phyloP scores from a whole-genome alignment of 2,329 filamentous ascomycete species.

The Cordyceps tenuipes region DNA sequence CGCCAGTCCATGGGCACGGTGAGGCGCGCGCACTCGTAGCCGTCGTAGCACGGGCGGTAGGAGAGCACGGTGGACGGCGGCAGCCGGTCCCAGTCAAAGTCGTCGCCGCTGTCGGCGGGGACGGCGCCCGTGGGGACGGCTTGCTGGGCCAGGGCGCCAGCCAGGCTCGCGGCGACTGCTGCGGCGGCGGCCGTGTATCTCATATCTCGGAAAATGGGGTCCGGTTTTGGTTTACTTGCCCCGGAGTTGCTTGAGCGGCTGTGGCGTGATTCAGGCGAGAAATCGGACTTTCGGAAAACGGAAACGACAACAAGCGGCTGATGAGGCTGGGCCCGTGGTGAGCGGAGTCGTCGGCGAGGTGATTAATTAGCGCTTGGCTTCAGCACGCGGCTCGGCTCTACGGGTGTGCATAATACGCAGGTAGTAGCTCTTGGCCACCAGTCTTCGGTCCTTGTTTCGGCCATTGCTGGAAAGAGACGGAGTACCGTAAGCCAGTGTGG shows the following conservation, averaged over 20 bases:
- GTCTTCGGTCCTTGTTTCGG: neutral
- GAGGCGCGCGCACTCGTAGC: conserved; percentile 27
- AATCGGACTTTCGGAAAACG: neutral
- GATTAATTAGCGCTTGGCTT: neutral
- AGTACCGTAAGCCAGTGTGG: neutral
- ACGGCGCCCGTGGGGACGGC: neutral
- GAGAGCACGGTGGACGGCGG: conserved; percentile 22
- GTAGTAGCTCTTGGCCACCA: neutral
- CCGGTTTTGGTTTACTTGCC: neutral
- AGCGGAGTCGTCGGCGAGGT: neutral
- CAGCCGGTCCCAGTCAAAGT: conserved; percentile 23
- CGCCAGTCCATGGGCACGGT: conserved; percentile 29
- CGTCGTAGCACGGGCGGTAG: conserved; percentile 26
- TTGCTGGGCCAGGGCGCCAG: neutral
- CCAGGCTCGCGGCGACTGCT: no score
- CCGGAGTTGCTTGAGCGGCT: no score
- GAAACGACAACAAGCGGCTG: neutral
- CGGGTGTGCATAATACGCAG: neutral
- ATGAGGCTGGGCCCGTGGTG: neutral
- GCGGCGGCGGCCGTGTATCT: neutral
- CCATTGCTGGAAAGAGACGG: neutral
- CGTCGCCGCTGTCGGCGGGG: neutral
- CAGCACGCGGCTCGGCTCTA: conserved; percentile 4
- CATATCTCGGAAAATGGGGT: neutral
- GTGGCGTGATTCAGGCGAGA: neutral